Base-by-base conservation (phyloP, 2,329 filamentous ascomycete genomes). In the Epichloe bromicola region DNA sequence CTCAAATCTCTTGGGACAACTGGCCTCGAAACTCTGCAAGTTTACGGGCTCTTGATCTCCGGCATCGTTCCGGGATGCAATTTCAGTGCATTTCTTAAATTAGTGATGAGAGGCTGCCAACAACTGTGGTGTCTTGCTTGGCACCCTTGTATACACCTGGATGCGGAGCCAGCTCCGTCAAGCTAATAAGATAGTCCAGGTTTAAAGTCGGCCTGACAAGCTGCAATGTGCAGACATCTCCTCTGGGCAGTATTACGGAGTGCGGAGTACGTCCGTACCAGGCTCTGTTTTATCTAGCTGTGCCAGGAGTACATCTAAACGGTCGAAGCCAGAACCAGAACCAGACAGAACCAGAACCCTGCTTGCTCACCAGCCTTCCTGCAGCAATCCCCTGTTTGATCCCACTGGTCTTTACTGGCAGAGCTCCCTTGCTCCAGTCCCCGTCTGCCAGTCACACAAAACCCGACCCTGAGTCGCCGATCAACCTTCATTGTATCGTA, bases 371-470 rank as follows among this genome's bases (percentile, higher is more conserved):
- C 26, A 30, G 26, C 26, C 26, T 30, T 30, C 26, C 26, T 30
- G 42, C 67, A 66, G 62, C 65, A 55, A 55, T 69, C 65, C 67
- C 51, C 43, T 49, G 51, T 20, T 51, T 23, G 37, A 19, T 47
- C 39, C 48, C 40, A 68, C 57, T 49, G 19, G 4, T 30, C 26
- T 30, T 30, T 14, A 19, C 39, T 41, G 39, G 7, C 10, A 41
- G 19, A 41, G 39, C 39, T 58, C 54, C 55, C 67, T 65, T 63
- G 63, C 63, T 66, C 64, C 63, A 65, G 63, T 30, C 26, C 26
- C 54, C 48, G 55, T 57, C 55, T 57, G 58, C 50, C 68, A 73
- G 71, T 74, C 67, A 66, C 72, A 75, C 73, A 74, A 74, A 72
- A 72, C 63, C 68, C 67, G 66, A 68, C 63, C 58, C 61, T 62